Conservation (phyloP, 2,329 filamentous ascomycete genomes). For the Calycina herbarum region DNA sequence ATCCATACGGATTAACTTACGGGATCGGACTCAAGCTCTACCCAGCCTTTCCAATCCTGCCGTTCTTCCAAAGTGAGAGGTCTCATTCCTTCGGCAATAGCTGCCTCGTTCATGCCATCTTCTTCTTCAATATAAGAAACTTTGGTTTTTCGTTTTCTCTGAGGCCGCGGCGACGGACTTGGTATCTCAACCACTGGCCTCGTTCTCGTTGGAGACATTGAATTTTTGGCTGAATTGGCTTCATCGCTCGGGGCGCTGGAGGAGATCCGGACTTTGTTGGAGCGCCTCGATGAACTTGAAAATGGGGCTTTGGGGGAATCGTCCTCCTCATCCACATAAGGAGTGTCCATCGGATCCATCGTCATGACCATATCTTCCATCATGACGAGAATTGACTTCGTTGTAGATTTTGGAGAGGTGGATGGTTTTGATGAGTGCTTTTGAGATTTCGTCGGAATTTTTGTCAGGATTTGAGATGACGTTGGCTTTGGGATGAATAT, state of each 20-base stretch:
- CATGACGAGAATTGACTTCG: not conserved
- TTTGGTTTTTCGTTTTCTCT: constrained; percentile 4
- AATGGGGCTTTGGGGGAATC: not conserved
- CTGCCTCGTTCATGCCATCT: constrained; percentile 8
- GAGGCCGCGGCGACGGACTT: not conserved
- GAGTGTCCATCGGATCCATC: not conserved
- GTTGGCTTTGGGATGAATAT: not conserved
- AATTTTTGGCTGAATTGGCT: not conserved
- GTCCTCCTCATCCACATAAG: not conserved
- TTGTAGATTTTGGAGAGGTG: not conserved
- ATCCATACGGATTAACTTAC: constrained; percentile 46
- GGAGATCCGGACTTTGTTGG: not conserved
- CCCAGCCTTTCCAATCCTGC: constrained; percentile 68
- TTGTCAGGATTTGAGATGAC: not conserved
- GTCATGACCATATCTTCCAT: not conserved
- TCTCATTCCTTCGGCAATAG: constrained; percentile 38
- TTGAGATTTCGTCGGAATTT: not conserved
- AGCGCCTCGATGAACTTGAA: not conserved
- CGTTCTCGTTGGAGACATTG: not conserved
- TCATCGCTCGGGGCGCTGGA: not conserved
- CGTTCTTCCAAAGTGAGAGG: constrained; percentile 54
- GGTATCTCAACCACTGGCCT: not conserved
- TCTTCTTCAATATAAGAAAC: not conserved
- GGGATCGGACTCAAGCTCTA: constrained; percentile 87
- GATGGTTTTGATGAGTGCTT: not conserved